Evolutionary conservation across 2,329 filamentous ascomycete species (phyloP).

Genomic region (Diplodia scrobiculata): DNA sequence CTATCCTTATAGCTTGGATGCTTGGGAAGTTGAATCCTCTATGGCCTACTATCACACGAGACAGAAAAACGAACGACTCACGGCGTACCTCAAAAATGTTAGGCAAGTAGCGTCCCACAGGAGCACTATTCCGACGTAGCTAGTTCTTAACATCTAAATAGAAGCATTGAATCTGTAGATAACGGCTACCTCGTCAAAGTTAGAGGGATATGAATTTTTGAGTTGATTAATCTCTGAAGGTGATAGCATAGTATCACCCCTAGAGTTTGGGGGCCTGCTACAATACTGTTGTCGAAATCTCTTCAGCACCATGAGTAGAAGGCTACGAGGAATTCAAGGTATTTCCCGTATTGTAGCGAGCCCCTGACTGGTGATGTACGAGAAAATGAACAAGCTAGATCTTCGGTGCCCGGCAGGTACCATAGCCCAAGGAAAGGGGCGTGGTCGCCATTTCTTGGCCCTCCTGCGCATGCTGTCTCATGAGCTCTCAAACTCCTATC

Average conservation of each 20-base stretch:
- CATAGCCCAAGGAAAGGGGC: not conserved
- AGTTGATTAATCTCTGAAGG: not conserved
- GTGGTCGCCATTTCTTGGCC: not conserved
- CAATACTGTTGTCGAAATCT: not conserved
- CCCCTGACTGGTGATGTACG: not conserved
- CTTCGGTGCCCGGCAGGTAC: not conserved
- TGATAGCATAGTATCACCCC: not conserved
- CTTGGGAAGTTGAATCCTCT: conserved; percentile 44
- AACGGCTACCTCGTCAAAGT: not conserved
- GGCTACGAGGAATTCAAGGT: not conserved
- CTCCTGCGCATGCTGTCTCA: not conserved
- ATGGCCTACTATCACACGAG: too few species aligned
- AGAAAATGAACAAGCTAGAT: not conserved
- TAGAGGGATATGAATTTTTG: not conserved
- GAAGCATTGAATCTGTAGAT: not conserved
- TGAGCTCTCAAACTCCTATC: not conserved
- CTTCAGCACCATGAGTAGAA: not conserved
- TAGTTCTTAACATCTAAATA: not conserved
- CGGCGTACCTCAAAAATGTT: too few species aligned
- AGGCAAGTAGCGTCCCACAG: too few species aligned
- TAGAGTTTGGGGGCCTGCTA: not conserved
- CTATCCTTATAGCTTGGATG: conserved; percentile 46
- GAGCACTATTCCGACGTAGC: too few species aligned
- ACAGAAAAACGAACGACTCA: not conserved
- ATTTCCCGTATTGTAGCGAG: not conserved